Conservation (phyloP, 2,329 filamentous ascomycete species). For the Sporothrix variecibatus region DNA sequence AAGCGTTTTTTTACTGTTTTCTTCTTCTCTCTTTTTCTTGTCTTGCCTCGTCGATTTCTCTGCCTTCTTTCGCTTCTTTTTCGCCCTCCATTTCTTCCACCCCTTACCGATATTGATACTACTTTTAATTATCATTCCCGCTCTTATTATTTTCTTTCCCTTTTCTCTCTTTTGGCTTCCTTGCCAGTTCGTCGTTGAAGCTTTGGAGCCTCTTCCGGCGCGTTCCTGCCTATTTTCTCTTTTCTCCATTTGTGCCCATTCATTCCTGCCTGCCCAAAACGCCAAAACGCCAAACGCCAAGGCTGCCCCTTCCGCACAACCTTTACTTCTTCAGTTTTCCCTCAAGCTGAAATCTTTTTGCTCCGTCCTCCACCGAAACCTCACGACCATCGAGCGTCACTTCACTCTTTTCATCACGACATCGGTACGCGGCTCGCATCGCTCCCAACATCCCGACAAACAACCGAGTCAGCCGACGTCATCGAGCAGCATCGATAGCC, state of each 20-base stretch:
- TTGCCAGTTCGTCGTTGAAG: neutral
- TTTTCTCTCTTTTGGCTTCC: neutral
- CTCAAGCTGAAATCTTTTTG: neutral
- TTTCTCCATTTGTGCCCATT: neutral
- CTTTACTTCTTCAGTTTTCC: neutral
- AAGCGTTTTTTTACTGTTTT: neutral
- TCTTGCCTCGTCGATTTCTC: neutral
- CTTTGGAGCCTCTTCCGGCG: neutral
- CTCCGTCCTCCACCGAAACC: too few relatives aligned
- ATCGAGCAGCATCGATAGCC: neutral
- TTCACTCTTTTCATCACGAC: neutral
- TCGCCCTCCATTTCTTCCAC: neutral
- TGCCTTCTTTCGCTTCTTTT: neutral
- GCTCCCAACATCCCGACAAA: neutral
- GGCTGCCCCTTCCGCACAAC: neutral
- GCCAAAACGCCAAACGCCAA: neutral
- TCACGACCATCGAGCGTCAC: neutral
- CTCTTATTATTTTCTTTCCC: neutral
- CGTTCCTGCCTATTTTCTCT: neutral
- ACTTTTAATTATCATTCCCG: neutral
- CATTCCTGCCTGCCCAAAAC: neutral
- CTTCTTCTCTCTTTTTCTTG: neutral
- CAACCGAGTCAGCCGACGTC: conserved; percentile 14
- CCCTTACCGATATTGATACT: neutral
- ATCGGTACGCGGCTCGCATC: neutral